These are phyloP conservation scores for Cladosporium cucumerinum DNA, from an alignment of 2,329 filamentous ascomycete genomes.

Conservation along the genomic window DNA sequence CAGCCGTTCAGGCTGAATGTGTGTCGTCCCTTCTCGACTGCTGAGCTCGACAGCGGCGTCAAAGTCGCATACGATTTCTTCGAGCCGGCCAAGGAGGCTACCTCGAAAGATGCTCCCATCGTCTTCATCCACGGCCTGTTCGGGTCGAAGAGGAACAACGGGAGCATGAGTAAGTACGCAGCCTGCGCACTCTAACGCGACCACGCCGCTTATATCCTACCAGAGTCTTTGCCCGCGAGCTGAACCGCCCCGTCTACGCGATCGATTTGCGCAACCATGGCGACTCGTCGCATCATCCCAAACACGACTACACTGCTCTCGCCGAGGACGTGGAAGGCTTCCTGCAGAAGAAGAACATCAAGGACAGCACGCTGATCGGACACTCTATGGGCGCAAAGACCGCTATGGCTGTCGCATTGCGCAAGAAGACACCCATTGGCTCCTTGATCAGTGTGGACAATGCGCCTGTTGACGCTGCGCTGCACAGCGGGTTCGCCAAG, in stretches of 20 bases:
- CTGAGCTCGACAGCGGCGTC: slow-evolving; percentile 35
- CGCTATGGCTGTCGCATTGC: slow-evolving; percentile 81
- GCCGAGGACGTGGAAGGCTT: slow-evolving; percentile 80
- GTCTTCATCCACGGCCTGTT: slow-evolving; percentile 91
- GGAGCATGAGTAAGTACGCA: slow-evolving; percentile 86
- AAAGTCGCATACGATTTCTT: slow-evolving; percentile 65
- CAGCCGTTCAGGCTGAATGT: slow-evolving; percentile 21
- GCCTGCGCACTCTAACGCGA: slow-evolving; percentile 5
- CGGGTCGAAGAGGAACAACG: slow-evolving; percentile 92
- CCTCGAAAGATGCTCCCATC: slow-evolving; percentile 57
- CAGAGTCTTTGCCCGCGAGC: slow-evolving; percentile 75
- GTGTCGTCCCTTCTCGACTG: slow-evolving; percentile 26
- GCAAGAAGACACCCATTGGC: slow-evolving; percentile 62
- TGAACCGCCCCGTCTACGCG: slow-evolving; percentile 77
- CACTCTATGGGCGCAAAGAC: slow-evolving; percentile 98
- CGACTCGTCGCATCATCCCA: slow-evolving; percentile 72
- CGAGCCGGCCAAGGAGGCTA: slow-evolving; percentile 48
- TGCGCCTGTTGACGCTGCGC: slow-evolving; percentile 75
- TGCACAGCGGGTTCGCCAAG: slow-evolving; percentile 70
- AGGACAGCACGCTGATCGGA: slow-evolving; percentile 73
- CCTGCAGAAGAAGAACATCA: slow-evolving; percentile 67
- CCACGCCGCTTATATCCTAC: slow-evolving; percentile 4
- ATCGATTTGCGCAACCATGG: slow-evolving; percentile 92
- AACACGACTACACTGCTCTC: slow-evolving; percentile 79
- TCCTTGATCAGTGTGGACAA: slow-evolving; percentile 86